These are phyloP conservation scores for Sugiyamaella pinicola DNA, from an alignment of 1,139 yeast genomes.

Conservation along the genomic window DNA sequence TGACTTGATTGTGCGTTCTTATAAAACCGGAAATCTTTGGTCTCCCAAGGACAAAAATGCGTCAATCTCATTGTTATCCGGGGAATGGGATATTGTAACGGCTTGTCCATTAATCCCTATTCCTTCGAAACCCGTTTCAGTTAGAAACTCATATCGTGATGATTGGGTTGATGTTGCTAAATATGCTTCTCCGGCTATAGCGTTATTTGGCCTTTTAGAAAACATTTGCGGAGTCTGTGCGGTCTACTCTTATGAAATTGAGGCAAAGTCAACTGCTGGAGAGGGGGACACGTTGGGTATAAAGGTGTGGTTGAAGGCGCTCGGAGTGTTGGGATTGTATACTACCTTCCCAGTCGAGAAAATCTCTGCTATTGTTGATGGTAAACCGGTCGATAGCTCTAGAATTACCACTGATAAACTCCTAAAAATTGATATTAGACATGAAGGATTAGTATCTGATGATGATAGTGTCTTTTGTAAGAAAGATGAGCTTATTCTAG, in stretches of 20 bases:
- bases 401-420: conserved; percentile 7
- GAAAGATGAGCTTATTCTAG: conserved; percentile 6
- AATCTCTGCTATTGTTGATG: conserved; percentile 13
- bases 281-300: conserved; percentile 6
- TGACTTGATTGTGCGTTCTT: conserved; percentile 26
- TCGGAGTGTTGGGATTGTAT: conserved; percentile 29
- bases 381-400: conserved; percentile 8
- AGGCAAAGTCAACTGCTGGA: background rate
- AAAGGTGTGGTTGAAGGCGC: conserved; percentile 27
- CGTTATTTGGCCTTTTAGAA: conserved; percentile 32
- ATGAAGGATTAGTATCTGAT: background rate
- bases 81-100: conserved; percentile 32
- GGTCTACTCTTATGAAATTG: conserved; percentile 18
- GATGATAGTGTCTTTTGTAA: background rate
- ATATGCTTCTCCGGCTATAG: conserved; percentile 23
- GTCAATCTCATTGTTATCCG: conserved; percentile 25
- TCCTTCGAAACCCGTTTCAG: conserved; percentile 16
- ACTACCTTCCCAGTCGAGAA: conserved; percentile 12
- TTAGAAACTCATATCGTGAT: background rate
- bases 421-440: conserved; percentile 13
- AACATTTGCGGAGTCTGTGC: conserved; percentile 32
- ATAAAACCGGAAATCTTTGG: conserved; percentile 26
- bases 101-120: conserved; percentile 30
- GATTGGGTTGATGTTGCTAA: conserved; percentile 3
- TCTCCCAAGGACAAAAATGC: conserved; percentile 21